Evolutionary conservation across 2,329 filamentous ascomycete species (phyloP), one percentile per base, ranked within the genome.

Genomic region (Helotiales sp.): DNA sequence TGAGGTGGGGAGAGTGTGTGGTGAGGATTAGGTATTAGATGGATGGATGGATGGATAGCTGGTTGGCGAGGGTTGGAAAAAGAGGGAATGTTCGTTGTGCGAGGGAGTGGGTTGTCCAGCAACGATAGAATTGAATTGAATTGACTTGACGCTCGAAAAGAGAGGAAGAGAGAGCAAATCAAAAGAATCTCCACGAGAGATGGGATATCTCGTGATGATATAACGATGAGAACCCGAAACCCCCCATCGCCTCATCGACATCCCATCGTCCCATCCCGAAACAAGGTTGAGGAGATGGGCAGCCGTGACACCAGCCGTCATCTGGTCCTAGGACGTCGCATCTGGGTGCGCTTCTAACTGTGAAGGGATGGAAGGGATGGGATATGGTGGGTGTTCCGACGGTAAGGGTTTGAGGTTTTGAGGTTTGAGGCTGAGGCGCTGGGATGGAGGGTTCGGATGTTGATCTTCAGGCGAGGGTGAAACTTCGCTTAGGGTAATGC

Each of bases 21-120:
- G 24, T 9, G 27, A 25, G 15, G 52, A 25, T 25, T 29, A 48
- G 19, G 29, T 1, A 33, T 54, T 31, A 33, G n/a, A 17, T 44
- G 9, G 25, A 25, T 42, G 17, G 38, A 24, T 5, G 30, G 22
- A 22, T 47, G 17, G 10, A 7, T 47, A 3, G 19, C 24, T 7
- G 6, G 13, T 38, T 12, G 33, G 29, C 25, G n/a, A n/a, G 13
- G 24, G n/a, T 33, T n/a, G n/a, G 31, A 3, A 19, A 40, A 38
- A 38, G 34, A 42, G 38, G 40, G 40, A 44, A 44, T 44, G 40
- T 44, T 44, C 40, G 40, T 27, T n/a, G n/a, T n/a, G n/a, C n/a
- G n/a, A n/a, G n/a, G n/a, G n/a, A 24, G 15, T 30, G 9, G 31
- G 53, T 55, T 55, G 53, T 48, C 53, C 53, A 55, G 53, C 53